Base-by-base conservation (phyloP, 2,329 filamentous ascomycete genomes). In the Colletotrichum tropicicola region DNA sequence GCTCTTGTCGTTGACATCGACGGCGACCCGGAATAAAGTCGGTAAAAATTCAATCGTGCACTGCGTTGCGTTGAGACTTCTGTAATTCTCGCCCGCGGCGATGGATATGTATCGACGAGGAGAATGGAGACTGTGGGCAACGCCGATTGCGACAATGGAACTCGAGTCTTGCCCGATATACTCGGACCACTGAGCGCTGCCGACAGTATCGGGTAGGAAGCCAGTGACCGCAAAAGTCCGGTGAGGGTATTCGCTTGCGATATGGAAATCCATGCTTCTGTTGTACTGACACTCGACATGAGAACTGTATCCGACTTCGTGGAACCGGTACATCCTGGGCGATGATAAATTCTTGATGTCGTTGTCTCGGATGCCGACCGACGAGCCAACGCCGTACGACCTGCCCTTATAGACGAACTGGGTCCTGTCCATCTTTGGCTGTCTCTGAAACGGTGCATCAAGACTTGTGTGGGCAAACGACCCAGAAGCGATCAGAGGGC, bases 271-370 rank as follows among this genome's bases (percentile, higher is more conserved):
- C 4, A 70, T 71, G n/a, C 70, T 75, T 7, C 48, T 28, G 67
- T 80, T 80, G 68, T 79, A 77, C 17, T 74, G 75, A 67, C 77
- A 80, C 2, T 65, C 70, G 6, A 77, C 74, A 8, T 72, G 68
- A 13, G 74, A 49, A 5, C 68, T 25, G 44, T 78, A 79, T 15
- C 77, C 76, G 23, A 66, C 32, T 52, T 80, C 77, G 52, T 74
- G 68, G 27, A 75, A 80, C 5, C 66, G 62, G 62, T 78, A 79
- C 15, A 49, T 27, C 28, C 49, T 19, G n/a, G 35, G 19, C 0
- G 48, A 51, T 4, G 39, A 17, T 21, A 17, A 8, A 2, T 51
- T 13, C 48, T 51, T 51, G 19, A 51, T 4, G 2, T 12, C 30
- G 1, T 51, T 1, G 27, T 37, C 32, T 35, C 13, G 27, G 19